Evolutionary conservation across 495 filamentous ascomycete species (phyloP).

Genomic region (Daldinia caldariorum): DNA sequence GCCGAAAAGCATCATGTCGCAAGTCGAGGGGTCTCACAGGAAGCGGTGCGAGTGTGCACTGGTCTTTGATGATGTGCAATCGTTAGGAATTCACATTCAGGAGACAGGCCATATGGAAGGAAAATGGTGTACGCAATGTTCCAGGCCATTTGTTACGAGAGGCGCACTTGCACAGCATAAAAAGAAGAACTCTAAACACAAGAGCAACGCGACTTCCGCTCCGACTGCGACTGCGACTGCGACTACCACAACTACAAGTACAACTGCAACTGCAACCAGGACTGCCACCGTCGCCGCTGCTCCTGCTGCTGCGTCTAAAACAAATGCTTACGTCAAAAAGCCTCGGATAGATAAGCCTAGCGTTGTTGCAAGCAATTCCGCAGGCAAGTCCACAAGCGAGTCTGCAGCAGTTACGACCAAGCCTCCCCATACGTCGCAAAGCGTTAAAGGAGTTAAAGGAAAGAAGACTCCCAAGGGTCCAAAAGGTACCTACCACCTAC

Average conservation of each 20-base stretch:
- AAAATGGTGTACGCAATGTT: constrained; percentile 26
- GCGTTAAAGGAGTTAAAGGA: background rate
- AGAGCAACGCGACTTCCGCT: background rate
- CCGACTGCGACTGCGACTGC: background rate
- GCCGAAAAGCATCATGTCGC: background rate
- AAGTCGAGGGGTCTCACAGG: background rate
- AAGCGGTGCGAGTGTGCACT: constrained; percentile 27
- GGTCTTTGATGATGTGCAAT: constrained; percentile 5
- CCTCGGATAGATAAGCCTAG: background rate
- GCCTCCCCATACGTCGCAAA: background rate
- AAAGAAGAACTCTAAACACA: constrained; percentile 10
- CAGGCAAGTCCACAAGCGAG: background rate
- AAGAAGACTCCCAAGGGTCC: background rate
- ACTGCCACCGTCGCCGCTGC: no score
- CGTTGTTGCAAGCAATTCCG: background rate
- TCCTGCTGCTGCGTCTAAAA: background rate
- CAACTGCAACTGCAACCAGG: background rate
- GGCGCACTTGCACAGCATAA: constrained; percentile 21
- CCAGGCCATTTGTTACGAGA: background rate
- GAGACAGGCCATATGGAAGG: constrained; percentile 29
- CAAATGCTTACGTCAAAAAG: background rate
- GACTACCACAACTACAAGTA: background rate
- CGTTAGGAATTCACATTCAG: constrained; percentile 8
- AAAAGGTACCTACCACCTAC: constrained; percentile 10
- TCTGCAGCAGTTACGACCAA: background rate